A percentile compares a stretch with the other conserved stretches of the same genome.
phyloP scores from a whole-genome alignment of 345 rosid genomes.

The Corchorus olitorius region DNA sequence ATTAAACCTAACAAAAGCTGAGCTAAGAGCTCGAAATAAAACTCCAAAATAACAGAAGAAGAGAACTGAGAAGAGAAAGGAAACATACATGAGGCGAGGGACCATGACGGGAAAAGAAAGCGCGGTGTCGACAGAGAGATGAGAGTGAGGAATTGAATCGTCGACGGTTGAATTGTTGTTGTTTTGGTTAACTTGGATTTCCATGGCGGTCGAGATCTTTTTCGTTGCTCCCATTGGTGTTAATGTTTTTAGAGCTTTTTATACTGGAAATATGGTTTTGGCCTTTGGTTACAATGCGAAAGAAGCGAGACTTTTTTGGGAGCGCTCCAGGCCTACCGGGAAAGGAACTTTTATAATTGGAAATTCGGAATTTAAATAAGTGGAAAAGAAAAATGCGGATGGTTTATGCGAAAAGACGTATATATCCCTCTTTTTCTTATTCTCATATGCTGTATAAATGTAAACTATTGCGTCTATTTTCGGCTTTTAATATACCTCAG shows the following conservation, averaged over 20 bases:
- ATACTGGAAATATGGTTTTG: neutral
- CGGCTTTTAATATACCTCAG: too few species aligned
- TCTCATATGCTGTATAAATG: too few species aligned
- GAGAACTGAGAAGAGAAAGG: neutral
- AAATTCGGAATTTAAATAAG: too few species aligned
- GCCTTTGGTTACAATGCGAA: neutral
- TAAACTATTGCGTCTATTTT: too few species aligned
- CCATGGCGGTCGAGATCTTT: slow-evolving; percentile 50
- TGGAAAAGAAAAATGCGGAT: neutral
- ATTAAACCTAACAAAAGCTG: neutral
- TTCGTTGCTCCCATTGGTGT: slow-evolving; percentile 48
- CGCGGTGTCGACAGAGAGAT: slow-evolving; percentile 55
- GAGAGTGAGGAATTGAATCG: slow-evolving; percentile 47
- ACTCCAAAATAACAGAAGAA: neutral
- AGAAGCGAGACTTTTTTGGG: neutral
- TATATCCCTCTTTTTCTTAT: neutral
- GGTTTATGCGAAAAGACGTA: neutral
- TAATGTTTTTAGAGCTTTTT: too few species aligned
- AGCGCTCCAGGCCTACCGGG: neutral
- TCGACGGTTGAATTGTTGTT: slow-evolving; percentile 14
- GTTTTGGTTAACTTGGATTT: slow-evolving; percentile 25
- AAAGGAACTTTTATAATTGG: neutral
- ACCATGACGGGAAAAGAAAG: slow-evolving; percentile 56
- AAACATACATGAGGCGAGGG: slow-evolving; percentile 69
- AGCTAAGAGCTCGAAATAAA: neutral